Base-by-base conservation (phyloP, 169 alveolate genomes). In the Babesia bigemina region DNA sequence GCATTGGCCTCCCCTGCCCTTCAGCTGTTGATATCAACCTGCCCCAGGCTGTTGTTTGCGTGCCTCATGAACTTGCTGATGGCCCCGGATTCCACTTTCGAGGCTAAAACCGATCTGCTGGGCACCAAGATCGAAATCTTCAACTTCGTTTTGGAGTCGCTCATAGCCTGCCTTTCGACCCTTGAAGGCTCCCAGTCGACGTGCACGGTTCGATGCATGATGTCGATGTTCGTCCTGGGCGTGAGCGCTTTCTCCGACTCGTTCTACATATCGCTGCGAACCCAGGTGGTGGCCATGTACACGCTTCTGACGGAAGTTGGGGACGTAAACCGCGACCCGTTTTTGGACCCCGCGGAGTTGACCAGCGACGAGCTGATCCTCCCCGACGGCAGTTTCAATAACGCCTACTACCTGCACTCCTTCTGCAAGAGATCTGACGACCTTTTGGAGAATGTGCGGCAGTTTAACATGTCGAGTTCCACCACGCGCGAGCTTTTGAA, bases 301-400 rank as follows among this genome's bases (percentile, higher is more conserved):
- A 55, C 65, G 42, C 42, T 79, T 29, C 55, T 79, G 17, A 71
- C 74, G 39, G 72, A 55, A 33, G 63, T 52, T 26, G 72, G 57
- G 33, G 65, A 79, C 26, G 19, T 36, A 16, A 39, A 63, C 12
- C 28, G 6, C 21, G 69, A 48, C 60, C 62, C 63, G n/a, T 55
- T 75, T 45, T 11, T 50, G 65, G 57, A 67, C 7, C 66, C 70
- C 12, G 63, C 26, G 39, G 60, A 60, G n/a, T 8, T 45, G 45
- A 12, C 67, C 10, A 63, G 79, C 19, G 22, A 16, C 24, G 84
- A 75, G 52, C 61, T 75, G 28, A 59, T 65, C 14, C 67, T 57
- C 26, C 52, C 63, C 7, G 83, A 79, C 19, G 87, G 87, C 28
- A 65, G 69, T 44, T 79, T 79, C 67, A 79, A 79, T 62, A 42